phyloP scores from a whole-genome alignment of 306 rosid genomes.

The Acacia confusa region DNA sequence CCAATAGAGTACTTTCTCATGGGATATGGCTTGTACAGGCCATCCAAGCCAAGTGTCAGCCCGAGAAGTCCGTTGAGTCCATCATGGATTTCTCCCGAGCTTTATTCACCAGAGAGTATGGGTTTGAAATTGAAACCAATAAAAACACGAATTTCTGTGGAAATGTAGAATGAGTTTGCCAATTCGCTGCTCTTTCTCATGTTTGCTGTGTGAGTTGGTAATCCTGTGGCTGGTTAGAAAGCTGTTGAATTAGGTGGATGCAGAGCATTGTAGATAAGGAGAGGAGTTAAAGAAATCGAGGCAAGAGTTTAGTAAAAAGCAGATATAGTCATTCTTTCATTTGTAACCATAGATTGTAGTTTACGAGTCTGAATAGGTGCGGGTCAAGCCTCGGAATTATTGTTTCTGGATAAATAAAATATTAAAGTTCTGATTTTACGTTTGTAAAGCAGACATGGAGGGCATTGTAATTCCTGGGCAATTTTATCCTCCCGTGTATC shows the following conservation, averaged over 20 bases:
- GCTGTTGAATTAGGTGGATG: slow-evolving; percentile 24
- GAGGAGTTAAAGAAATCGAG: slow-evolving; percentile 38
- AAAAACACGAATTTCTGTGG: slow-evolving; percentile 63
- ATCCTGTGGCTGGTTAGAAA: slow-evolving; percentile 37
- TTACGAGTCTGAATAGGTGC: slow-evolving; percentile 28
- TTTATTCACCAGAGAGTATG: slow-evolving; percentile 96
- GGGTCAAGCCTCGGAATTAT: slow-evolving; percentile 36
- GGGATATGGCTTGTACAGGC: slow-evolving; percentile 87
- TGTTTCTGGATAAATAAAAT: slow-evolving; percentile 25
- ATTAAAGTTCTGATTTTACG: slow-evolving; percentile 10
- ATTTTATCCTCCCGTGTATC: neutral
- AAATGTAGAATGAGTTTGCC: slow-evolving; percentile 35
- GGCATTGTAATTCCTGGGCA: slow-evolving; percentile 11
- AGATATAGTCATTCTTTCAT: slow-evolving; percentile 72
- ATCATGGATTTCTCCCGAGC: slow-evolving; percentile 89
- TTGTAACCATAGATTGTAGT: slow-evolving; percentile 51
- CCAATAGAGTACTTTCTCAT: slow-evolving; percentile 90
- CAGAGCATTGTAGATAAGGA: slow-evolving; percentile 57
- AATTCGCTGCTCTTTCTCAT: slow-evolving; percentile 30
- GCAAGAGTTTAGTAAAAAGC: slow-evolving; percentile 41
- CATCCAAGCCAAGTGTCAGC: slow-evolving; percentile 75
- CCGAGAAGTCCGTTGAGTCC: slow-evolving; percentile 97
- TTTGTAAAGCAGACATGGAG: slow-evolving; percentile 27
- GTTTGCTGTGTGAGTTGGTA: slow-evolving; percentile 28
- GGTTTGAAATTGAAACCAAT: slow-evolving; percentile 97